A percentile compares a stretch with the other conserved stretches of the same genome.
These are phyloP conservation scores for Globisporangium spiculum DNA, from an alignment of 352 stramenopile genomes.

Conservation along the genomic window DNA sequence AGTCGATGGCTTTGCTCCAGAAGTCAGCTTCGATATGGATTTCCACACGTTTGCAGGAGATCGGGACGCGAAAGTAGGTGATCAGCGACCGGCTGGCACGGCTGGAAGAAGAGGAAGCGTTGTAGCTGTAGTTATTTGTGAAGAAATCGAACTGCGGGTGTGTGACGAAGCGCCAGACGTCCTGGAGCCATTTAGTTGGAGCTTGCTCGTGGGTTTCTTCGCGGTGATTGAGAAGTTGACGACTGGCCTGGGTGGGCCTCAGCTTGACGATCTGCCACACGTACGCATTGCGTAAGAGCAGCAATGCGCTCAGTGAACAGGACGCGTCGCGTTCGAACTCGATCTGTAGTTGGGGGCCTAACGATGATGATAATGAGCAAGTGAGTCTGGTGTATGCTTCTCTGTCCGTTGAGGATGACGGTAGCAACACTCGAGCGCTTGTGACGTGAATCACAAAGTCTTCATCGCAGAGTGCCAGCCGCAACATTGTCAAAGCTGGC, in stretches of 20 bases:
- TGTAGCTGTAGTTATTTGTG: neutral
- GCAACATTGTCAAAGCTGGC: neutral
- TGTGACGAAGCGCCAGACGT: constrained; percentile 43
- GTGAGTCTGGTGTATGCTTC: no score
- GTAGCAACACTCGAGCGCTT: neutral
- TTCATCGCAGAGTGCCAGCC: constrained; percentile 37
- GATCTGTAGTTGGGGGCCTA: constrained; percentile 14
- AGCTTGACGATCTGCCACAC: constrained; percentile 35
- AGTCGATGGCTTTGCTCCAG: constrained; percentile 65
- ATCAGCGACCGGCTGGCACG: neutral
- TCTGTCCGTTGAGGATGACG: neutral
- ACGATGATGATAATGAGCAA: no score
- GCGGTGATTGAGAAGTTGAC: neutral
- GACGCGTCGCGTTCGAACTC: constrained; percentile 38
- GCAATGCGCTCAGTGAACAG: constrained; percentile 30
- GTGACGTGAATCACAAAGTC: constrained; percentile 41
- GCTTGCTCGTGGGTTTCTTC: neutral
- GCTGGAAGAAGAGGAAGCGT: neutral
- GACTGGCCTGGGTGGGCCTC: neutral
- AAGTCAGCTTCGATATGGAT: constrained; percentile 36
- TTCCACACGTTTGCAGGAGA: constrained; percentile 33
- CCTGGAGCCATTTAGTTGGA: constrained; percentile 49
- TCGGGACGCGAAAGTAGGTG: constrained; percentile 39
- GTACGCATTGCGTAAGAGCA: constrained; percentile 30
- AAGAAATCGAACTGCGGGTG: constrained; percentile 52